These are phyloP conservation scores for Pseudohyphozyma bogoriensis DNA, from an alignment of 768 basidiomycete genomes.

Conservation along the genomic window DNA sequence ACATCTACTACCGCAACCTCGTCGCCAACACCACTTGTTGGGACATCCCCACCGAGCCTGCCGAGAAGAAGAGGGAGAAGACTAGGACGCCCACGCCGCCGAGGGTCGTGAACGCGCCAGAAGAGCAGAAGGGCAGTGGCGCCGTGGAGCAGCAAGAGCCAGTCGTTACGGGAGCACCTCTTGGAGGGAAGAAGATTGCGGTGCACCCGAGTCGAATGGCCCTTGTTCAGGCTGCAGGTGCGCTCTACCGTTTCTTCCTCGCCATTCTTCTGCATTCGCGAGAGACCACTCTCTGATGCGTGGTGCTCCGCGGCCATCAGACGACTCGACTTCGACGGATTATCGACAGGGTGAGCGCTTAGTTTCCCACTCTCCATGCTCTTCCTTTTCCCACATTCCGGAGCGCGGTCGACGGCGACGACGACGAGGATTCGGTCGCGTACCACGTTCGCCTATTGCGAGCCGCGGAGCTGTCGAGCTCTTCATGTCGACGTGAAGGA, in stretches of 20 bases:
- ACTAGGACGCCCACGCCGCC: too few relatives aligned
- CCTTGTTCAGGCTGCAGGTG: neutral
- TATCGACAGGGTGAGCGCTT: neutral
- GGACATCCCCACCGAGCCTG: slow-evolving; percentile 20
- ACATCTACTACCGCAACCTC: slow-evolving; percentile 22
- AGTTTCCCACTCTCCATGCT: neutral
- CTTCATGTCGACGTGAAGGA: neutral
- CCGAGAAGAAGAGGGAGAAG: neutral
- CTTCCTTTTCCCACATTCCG: neutral
- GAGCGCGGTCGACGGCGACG: neutral
- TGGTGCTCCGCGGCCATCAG: neutral
- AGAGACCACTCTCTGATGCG: neutral
- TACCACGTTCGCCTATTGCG: neutral
- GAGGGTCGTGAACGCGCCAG: neutral
- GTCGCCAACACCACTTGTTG: slow-evolving; percentile 14
- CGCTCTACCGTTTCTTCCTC: too few relatives aligned
- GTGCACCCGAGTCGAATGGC: slow-evolving; percentile 9
- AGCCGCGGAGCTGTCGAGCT: too few relatives aligned
- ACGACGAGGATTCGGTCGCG: neutral
- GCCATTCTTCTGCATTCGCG: too few relatives aligned
- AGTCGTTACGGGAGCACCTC: neutral
- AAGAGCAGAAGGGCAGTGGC: neutral
- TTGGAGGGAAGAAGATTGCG: neutral
- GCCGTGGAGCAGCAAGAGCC: neutral
- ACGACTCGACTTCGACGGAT: neutral